A percentile compares a stretch with the other conserved stretches of the same genome.
Evolutionary conservation across 805 yeast genomes (phyloP).

Genomic region (Metschnikowia colocasiae): DNA sequence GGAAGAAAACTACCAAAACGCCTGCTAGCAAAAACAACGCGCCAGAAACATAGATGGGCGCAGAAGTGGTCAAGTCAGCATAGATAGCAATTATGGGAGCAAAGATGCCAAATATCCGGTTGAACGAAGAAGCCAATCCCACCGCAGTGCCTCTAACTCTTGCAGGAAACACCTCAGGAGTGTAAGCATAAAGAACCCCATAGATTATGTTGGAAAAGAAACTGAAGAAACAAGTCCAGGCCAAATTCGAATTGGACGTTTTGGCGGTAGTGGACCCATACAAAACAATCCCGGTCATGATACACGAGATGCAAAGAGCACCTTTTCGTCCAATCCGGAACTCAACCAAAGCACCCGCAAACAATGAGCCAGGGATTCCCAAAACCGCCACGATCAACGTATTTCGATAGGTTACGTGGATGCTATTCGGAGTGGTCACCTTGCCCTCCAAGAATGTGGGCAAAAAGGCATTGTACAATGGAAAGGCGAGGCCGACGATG

Average conservation of each 20-base stretch:
- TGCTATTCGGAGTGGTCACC: slow-evolving; percentile 27
- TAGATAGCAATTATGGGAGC: slow-evolving; percentile 57
- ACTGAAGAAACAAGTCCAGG: slow-evolving; percentile 46
- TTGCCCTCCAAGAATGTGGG: slow-evolving; percentile 44
- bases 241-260: slow-evolving; percentile 43
- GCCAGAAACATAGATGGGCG: slow-evolving; percentile 62
- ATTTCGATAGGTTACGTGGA: slow-evolving; percentile 25
- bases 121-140: slow-evolving; percentile 54
- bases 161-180: slow-evolving; percentile 60
- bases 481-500: slow-evolving; percentile 30
- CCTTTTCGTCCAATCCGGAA: slow-evolving; percentile 16
- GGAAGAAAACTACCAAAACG: slow-evolving; percentile 35
- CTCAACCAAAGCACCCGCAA: slow-evolving; percentile 16
- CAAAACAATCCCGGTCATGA: slow-evolving; percentile 53
- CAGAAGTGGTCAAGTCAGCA: slow-evolving; percentile 51
- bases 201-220: slow-evolving; percentile 48
- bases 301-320: slow-evolving; percentile 40
- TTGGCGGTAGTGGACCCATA: slow-evolving; percentile 63
- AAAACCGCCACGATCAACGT: slow-evolving; percentile 17
- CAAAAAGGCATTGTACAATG: slow-evolving; percentile 18
- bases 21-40: slow-evolving; percentile 50
- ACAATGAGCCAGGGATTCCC: slow-evolving; percentile 16
- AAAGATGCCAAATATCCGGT: slow-evolving; percentile 51
- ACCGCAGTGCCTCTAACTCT: slow-evolving; percentile 53
- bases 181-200: slow-evolving; percentile 60